phyloP scores from a whole-genome alignment of 73 alveolate genomes.

The Paramecium bursaria region DNA sequence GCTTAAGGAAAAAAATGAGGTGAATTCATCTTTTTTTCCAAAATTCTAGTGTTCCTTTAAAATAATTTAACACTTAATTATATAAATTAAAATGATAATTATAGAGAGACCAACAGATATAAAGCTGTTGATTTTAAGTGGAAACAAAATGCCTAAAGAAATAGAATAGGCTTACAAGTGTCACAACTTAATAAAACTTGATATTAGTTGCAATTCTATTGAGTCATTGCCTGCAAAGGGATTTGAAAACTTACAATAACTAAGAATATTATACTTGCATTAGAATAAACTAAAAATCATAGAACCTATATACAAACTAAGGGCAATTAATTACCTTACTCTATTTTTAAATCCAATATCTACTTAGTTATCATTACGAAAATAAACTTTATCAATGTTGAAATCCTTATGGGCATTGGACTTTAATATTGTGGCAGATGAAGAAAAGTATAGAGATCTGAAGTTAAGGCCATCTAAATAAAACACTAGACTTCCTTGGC shows the following conservation, averaged over 20 bases:
- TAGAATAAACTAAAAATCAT: not conserved
- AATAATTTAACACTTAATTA: too few species aligned
- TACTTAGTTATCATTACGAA: slow-evolving; percentile 10
- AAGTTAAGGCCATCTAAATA: not conserved
- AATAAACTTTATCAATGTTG: not conserved
- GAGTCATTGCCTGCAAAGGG: too few species aligned
- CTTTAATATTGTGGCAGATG: slow-evolving; percentile 25
- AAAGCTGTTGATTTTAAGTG: too few species aligned
- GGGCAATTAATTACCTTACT: slow-evolving; percentile 1
- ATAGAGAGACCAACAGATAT: too few species aligned
- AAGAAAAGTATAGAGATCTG: slow-evolving; percentile 3
- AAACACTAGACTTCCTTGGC: slow-evolving; percentile 45
- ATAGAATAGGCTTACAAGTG: too few species aligned
- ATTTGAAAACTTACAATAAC: not conserved
- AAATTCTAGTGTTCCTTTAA: too few species aligned
- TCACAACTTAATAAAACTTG: too few species aligned
- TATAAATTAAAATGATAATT: too few species aligned
- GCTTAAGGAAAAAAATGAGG: too few species aligned
- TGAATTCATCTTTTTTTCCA: too few species aligned
- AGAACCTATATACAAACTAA: not conserved
- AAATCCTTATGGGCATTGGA: slow-evolving; percentile 43
- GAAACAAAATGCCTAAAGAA: too few species aligned
- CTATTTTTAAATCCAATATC: slow-evolving; percentile 36
- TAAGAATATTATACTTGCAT: slow-evolving; percentile 43
- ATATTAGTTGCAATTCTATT: too few species aligned